Evolutionary conservation across 176 grass and related monocot genomes (phyloP), one percentile per base, ranked within the genome.

Genomic region (Dendrocalamus sinicus): DNA sequence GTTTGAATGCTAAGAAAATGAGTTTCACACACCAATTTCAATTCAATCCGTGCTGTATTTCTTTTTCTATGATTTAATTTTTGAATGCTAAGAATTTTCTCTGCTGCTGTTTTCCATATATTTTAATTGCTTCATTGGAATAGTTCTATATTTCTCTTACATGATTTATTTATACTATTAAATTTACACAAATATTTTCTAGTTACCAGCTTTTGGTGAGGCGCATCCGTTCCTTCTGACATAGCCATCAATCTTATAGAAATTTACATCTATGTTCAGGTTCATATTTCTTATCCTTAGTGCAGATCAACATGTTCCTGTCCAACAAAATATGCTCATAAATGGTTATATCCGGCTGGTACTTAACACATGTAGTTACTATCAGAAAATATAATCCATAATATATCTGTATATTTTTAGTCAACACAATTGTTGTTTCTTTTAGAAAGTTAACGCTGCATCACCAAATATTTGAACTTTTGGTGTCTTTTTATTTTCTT

Each of bases 241-340:
- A 52, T 63, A 74, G 9, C 17, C 8, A 83, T 8, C 45, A 15
- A 11, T 74, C 43, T 65, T 12, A 11, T 19, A 50, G n/a, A 61
- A 26, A 66, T 67, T 64, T 65, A 24, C 19, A 65, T 74, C 32
- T 65, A 53, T 24, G 44, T 50, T 65, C 17, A 50, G 43, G 5
- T 75, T 84, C 57, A 57, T 87, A 75, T 30, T 74, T 87, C 14
- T 65, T 76, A 55, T 50, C 48, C 28, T 65, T 55, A 67, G 39
- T 6, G 8, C 70, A 81, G 17, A 81, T 52, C 11, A 79, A 35
- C 35, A 46, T 78, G 75, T 83, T 72, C 73, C 46, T 84, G 30
- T 22, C 45, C 23, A 73, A 64, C 46, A 32, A 78, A 73, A 70
- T 52, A 59, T 44, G 20, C 9, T 43, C 10, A 35, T 83, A 41